phyloP scores from a whole-genome alignment of 345 rosid species.

The Rhodomyrtus tomentosa region DNA sequence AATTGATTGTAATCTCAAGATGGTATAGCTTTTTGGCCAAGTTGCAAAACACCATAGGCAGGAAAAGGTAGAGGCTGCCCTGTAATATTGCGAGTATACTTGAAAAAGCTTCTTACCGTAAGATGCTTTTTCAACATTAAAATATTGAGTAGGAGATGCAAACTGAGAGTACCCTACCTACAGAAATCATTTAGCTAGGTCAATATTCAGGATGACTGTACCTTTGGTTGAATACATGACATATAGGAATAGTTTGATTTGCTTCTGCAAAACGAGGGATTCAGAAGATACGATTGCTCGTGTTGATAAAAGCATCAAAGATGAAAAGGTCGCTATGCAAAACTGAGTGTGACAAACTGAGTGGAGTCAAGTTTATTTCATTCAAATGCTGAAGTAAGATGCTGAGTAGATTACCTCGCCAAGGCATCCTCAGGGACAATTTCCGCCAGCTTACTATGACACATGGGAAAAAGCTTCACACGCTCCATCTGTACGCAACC shows the following conservation, averaged over 20 bases:
- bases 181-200: neutral
- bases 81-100: neutral
- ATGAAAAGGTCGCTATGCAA: neutral
- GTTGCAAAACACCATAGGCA: neutral
- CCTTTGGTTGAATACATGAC: neutral
- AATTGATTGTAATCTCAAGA: neutral
- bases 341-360: neutral
- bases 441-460: constrained; percentile 83
- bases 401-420: constrained; percentile 37
- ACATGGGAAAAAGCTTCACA: constrained; percentile 49
- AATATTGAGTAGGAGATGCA: neutral
- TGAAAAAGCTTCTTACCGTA: neutral
- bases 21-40: neutral
- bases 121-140: neutral
- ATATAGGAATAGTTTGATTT: neutral
- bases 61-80: neutral
- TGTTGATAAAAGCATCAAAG: neutral
- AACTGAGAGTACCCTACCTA: neutral
- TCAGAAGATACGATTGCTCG: neutral
- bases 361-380: neutral
- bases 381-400: neutral
- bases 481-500: constrained; percentile 44
- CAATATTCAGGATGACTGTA: neutral
- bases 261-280: neutral
- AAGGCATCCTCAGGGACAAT: constrained; percentile 34